These are phyloP conservation scores for Dalbergia cochinchinensis DNA, from an alignment of 306 rosid species.

Conservation along the genomic window DNA sequence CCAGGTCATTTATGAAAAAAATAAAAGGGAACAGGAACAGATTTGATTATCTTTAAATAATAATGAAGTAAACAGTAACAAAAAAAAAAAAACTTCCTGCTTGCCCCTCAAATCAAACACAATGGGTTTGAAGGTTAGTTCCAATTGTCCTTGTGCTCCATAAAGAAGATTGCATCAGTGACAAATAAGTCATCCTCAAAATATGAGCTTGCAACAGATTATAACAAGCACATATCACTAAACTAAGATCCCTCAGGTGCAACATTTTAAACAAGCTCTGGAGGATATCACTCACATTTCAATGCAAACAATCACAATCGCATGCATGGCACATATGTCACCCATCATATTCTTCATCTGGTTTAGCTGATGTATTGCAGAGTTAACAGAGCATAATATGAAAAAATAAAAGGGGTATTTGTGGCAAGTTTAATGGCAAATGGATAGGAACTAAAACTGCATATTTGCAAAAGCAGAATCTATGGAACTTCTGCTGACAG, in stretches of 20 bases:
- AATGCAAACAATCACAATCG: background rate
- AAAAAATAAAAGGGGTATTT: background rate
- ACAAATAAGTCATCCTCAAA: background rate
- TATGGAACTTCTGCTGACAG: background rate
- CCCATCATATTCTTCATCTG: background rate
- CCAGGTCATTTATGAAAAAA: background rate
- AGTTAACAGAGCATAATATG: background rate
- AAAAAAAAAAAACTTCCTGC: background rate
- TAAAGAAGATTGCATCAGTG: background rate
- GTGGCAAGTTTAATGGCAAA: too few relatives aligned
- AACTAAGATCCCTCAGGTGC: background rate
- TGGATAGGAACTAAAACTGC: background rate
- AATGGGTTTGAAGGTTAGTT: background rate
- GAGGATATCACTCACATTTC: background rate
- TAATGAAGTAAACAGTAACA: background rate
- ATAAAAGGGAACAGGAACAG: background rate
- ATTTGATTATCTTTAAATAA: background rate
- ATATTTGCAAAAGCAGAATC: background rate
- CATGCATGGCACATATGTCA: background rate
- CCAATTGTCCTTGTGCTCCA: background rate
- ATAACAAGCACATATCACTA: background rate
- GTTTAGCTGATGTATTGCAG: background rate
- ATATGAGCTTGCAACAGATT: background rate
- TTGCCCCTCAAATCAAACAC: background rate
- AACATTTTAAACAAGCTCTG: background rate